Conservation (phyloP, 2,329 filamentous ascomycete species). For the Aspergillus pseudotamarii region DNA sequence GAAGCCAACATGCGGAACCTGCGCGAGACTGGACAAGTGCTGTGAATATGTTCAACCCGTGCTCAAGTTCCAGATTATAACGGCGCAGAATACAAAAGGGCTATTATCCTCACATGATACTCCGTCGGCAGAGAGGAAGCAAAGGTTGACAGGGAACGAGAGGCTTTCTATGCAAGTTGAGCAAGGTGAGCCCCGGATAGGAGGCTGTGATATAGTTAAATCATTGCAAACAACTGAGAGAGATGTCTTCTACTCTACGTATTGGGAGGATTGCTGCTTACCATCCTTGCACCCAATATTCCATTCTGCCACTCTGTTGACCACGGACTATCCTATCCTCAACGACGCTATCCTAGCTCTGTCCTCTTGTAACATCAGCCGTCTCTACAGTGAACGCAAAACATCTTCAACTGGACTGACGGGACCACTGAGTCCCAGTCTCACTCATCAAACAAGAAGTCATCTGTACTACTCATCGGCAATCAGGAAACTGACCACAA, state of each 20-base stretch:
- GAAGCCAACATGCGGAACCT: constrained; percentile 29
- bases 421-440: constrained; percentile 17
- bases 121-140: too few relatives aligned
- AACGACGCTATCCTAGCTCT: constrained; percentile 24
- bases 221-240: constrained; percentile 25
- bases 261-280: constrained; percentile 29
- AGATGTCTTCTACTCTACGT: constrained; percentile 28
- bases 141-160: too few relatives aligned
- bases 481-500: constrained; percentile 16
- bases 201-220: constrained; percentile 9
- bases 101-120: too few relatives aligned
- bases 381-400: constrained; percentile 18
- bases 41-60: constrained; percentile 17
- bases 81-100: neutral
- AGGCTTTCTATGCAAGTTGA: too few relatives aligned
- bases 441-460: constrained; percentile 26
- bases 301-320: constrained; percentile 5
- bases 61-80: constrained; percentile 19
- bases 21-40: constrained; percentile 20
- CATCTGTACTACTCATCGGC: constrained; percentile 30
- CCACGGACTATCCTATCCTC: neutral
- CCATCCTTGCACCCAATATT: constrained; percentile 29
- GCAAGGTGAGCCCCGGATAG: too few relatives aligned
- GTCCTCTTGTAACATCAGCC: constrained; percentile 26
- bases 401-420: neutral